Conservation (phyloP, 2,329 filamentous ascomycete species). For the Graphilbum ipis-grandicollis region DNA sequence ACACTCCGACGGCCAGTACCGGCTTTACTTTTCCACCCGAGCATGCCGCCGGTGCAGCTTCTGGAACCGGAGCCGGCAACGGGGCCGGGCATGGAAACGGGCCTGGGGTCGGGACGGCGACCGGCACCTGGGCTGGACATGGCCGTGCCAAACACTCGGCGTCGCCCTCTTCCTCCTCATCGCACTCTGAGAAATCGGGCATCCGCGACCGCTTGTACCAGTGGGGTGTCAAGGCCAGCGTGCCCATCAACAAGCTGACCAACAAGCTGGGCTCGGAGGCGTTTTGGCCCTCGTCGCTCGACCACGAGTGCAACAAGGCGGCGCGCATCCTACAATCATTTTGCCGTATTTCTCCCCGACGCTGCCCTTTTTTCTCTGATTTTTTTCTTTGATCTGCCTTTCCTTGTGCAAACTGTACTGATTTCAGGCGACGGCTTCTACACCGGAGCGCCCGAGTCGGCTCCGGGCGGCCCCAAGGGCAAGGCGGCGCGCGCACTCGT, state of each 20-base stretch:
- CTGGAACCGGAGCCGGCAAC: neutral
- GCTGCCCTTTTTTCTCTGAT: slow-evolving; percentile 15
- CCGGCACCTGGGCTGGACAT: no score
- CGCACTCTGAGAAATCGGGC: slow-evolving; percentile 1
- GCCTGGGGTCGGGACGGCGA: no score
- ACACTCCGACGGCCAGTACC: neutral
- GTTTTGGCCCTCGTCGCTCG: slow-evolving; percentile 59
- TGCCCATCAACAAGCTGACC: slow-evolving; percentile 50
- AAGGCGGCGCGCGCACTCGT: slow-evolving; percentile 17
- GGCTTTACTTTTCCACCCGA: neutral
- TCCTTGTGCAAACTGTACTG: neutral
- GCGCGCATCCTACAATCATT: slow-evolving; percentile 59
- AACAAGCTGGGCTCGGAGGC: slow-evolving; percentile 53
- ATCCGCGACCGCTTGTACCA: slow-evolving; percentile 12
- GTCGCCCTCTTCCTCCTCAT: neutral
- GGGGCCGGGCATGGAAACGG: no score
- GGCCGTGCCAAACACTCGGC: no score
- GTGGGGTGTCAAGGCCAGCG: slow-evolving; percentile 21
- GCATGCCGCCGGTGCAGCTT: neutral
- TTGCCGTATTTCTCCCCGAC: slow-evolving; percentile 49
- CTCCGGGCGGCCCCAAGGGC: slow-evolving; percentile 10
- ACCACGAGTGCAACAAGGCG: slow-evolving; percentile 62
- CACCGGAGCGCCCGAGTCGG: slow-evolving; percentile 8
- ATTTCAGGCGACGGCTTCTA: slow-evolving; percentile 18
- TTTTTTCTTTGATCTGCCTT: neutral